Evolutionary conservation across 164 flowering plant species (phyloP).

Genomic region (Annona squamosa): DNA sequence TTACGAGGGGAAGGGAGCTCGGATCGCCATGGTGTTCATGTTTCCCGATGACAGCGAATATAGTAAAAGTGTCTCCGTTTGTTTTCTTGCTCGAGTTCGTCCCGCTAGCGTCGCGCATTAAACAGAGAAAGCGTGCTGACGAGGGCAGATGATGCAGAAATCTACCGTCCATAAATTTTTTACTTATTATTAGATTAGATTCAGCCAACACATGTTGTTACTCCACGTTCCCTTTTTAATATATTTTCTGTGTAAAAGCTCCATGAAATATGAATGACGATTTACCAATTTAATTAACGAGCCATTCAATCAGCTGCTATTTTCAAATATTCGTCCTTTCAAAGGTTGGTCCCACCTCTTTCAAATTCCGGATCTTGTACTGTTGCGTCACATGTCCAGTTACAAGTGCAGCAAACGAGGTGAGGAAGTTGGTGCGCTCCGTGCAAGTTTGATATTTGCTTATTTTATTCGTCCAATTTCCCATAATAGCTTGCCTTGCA

Average conservation of each 20-base stretch:
- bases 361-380: not conserved
- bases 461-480: not conserved
- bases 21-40: constrained; percentile 1
- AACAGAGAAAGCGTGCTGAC: too few species aligned
- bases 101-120: too few species aligned
- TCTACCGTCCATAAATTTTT: too few species aligned
- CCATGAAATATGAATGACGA: too few species aligned
- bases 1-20: constrained; percentile 1
- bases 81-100: not conserved
- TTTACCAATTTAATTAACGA: not conserved
- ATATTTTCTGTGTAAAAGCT: too few species aligned
- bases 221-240: too few species aligned
- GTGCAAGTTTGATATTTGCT: not conserved
- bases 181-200: too few species aligned
- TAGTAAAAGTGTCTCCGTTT: constrained; percentile 9
- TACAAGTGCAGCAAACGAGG: not conserved
- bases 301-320: not conserved
- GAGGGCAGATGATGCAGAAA: too few species aligned
- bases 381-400: not conserved
- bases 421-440: not conserved
- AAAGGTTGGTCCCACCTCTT: not conserved
- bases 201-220: too few species aligned
- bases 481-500: not conserved
- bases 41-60: constrained; percentile 19
- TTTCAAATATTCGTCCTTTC: not conserved